phyloP scores from a whole-genome alignment of 257 asterid species.

The Nicotiana paniculata region DNA sequence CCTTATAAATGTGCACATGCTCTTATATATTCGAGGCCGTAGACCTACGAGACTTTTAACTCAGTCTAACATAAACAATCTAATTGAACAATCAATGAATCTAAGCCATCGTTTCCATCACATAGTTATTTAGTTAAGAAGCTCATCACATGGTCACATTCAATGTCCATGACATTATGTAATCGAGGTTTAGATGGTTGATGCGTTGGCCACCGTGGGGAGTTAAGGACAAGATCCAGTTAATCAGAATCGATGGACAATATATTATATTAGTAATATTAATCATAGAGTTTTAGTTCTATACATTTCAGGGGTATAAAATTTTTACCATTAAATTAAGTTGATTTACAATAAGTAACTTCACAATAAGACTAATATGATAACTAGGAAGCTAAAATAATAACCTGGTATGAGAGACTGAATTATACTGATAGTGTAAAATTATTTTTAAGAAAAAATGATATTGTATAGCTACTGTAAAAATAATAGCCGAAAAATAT shows the following conservation, averaged over 20 bases:
- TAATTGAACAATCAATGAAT: constrained; percentile 2
- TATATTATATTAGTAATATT: background rate
- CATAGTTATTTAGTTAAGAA: background rate
- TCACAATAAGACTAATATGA: background rate
- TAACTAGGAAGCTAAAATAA: too few relatives aligned
- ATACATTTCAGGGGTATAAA: too few relatives aligned
- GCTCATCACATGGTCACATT: constrained; percentile 1
- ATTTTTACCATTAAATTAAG: background rate
- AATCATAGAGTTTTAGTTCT: background rate
- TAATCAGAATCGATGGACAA: background rate
- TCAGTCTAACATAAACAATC: background rate
- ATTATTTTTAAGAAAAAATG: too few relatives aligned
- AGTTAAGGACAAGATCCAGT: background rate
- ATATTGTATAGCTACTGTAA: too few relatives aligned
- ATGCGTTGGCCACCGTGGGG: background rate
- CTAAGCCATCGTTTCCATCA: background rate
- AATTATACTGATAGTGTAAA: too few relatives aligned
- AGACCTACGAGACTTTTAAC: background rate
- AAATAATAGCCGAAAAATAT: too few relatives aligned
- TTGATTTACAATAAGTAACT: background rate
- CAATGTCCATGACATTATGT: background rate
- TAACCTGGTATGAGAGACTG: too few relatives aligned
- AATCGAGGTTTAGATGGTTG: background rate
- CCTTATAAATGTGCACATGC: constrained; percentile 10
- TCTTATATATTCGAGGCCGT: constrained; percentile 1